A percentile compares a stretch with the other conserved stretches of the same genome.
phyloP scores from a whole-genome alignment of 1,284 basidiomycete genomes.

The Ganoderma leucocontextum region DNA sequence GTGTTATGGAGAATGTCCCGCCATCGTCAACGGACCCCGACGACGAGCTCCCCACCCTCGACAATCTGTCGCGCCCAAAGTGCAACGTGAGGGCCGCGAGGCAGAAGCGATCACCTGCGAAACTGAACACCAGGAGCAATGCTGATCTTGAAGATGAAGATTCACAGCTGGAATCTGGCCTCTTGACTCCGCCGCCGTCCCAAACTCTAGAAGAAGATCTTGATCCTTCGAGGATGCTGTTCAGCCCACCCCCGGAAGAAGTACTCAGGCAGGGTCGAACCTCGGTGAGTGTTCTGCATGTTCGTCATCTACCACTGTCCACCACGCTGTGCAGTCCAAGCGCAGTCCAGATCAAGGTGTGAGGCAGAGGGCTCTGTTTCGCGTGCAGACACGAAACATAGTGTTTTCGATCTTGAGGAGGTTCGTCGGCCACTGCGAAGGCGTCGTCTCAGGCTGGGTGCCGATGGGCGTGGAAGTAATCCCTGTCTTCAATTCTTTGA shows the following conservation, averaged over 20 bases:
- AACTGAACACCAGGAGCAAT: constrained; percentile 21
- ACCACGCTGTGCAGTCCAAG: no score
- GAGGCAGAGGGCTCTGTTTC: no score
- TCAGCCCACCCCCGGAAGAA: constrained; percentile 58
- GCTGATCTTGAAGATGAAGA: constrained; percentile 26
- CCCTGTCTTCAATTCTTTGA: no score
- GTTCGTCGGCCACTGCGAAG: no score
- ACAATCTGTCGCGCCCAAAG: constrained; percentile 25
- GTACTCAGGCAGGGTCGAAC: constrained; percentile 36
- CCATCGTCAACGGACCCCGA: constrained; percentile 19
- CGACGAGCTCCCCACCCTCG: constrained; percentile 29
- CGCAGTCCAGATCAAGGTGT: background rate
- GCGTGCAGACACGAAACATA: no score
- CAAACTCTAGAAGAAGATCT: constrained; percentile 34
- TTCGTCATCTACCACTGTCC: background rate
- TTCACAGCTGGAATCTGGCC: constrained; percentile 32
- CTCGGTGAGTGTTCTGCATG: constrained; percentile 29
- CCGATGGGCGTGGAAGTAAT: no score
- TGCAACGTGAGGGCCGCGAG: constrained; percentile 36
- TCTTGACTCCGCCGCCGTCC: constrained; percentile 42
- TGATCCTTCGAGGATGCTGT: constrained; percentile 45
- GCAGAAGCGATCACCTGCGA: constrained; percentile 32
- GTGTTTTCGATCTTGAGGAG: no score
- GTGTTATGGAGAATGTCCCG: constrained; percentile 34
- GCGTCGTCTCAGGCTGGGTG: no score